Evolutionary conservation across 2,329 filamentous ascomycete genomes (phyloP).

Genomic region (Nakataea oryzae): DNA sequence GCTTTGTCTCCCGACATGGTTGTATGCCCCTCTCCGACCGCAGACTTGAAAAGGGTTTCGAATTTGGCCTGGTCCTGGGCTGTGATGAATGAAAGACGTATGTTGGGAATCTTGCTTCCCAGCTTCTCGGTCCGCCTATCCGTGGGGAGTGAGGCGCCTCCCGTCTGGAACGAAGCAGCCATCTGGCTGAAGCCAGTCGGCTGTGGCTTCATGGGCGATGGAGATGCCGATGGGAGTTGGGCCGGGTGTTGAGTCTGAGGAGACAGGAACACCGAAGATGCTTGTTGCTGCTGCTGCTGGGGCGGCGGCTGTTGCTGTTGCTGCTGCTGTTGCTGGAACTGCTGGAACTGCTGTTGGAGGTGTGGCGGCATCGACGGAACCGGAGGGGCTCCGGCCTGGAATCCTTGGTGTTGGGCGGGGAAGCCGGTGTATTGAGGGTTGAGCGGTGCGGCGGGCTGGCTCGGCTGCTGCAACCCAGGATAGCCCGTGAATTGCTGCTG

Average conservation of each 20-base stretch:
- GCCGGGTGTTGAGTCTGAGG: slow-evolving; percentile 38
- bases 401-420: slow-evolving; percentile 44
- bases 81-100: slow-evolving; percentile 91
- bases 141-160: slow-evolving; percentile 22
- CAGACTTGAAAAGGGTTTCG: slow-evolving; percentile 94
- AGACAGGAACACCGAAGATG: slow-evolving; percentile 24
- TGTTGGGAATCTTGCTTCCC: slow-evolving; percentile 77
- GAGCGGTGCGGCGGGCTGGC: slow-evolving; percentile 44
- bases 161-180: slow-evolving; percentile 54
- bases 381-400: slow-evolving; percentile 48
- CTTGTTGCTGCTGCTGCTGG: slow-evolving; percentile 27
- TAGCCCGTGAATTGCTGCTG: slow-evolving; percentile 53
- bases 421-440: slow-evolving; percentile 63
- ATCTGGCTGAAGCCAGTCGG: slow-evolving; percentile 56
- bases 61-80: slow-evolving; percentile 93
- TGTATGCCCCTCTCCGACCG: slow-evolving; percentile 71
- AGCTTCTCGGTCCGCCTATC: slow-evolving; percentile 38
- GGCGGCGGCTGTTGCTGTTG: slow-evolving; percentile 30
- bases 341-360: slow-evolving; percentile 48
- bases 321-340: slow-evolving; percentile 31
- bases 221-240: slow-evolving; percentile 32
- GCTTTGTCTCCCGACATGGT: slow-evolving; percentile 91
- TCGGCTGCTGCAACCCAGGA: slow-evolving; percentile 41
- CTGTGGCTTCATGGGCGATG: slow-evolving; percentile 55
- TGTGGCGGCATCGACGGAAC: slow-evolving; percentile 50